Evolutionary conservation across 2,329 filamentous ascomycete species (phyloP), one percentile per base, ranked within the genome.

Genomic region (Colletotrichum salicis): DNA sequence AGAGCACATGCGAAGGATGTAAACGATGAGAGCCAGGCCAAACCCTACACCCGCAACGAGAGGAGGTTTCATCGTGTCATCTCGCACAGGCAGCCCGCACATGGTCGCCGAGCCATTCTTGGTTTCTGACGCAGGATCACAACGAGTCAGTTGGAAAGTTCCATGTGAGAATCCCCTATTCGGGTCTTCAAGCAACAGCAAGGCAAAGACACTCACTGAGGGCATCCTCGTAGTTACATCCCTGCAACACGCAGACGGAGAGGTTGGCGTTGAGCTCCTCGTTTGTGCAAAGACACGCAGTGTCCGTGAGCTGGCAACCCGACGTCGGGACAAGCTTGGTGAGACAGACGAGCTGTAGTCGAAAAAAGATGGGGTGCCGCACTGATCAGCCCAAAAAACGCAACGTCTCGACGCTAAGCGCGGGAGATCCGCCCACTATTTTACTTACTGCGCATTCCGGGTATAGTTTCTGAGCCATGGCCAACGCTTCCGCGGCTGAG

Each of bases 1-100:
- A 15, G 79, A 76, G 33, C 75, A 29, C 33, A 78, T 77, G 29
- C 79, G 76, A 24, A 80, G 70, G n/a, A 74, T 59, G 37, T 41
- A 41, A 41, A 41, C 13, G 37, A 41, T 41, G 37, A 41, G 37
- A 19, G 37, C 37, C 19, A 41, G 7, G 19, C 37, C 37, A 1
- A 41, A 41, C 19, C 37, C 37, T 41, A 41, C 37, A 41, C 37
- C 37, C 5, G 37, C 37, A 1, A 41, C 37, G 37, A 41, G 15
- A 41, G 37, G 37, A 4, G 37, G 15, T 15, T 41, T 41, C 37
- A 41, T 41, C 5, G 37, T 41, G 2, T 41, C 37, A 41, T 41
- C 37, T 41, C 37, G 37, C 6, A 41, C 6, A 41, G 37, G 37
- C 2, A 41, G 37, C 2, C 37, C 37, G 5, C 37, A 41, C 37